Percentiles rank a stretch among this genome's conserved stretches.
Evolutionary conservation across 768 basidiomycete genomes (phyloP).

Genomic region (Postia placenta): DNA sequence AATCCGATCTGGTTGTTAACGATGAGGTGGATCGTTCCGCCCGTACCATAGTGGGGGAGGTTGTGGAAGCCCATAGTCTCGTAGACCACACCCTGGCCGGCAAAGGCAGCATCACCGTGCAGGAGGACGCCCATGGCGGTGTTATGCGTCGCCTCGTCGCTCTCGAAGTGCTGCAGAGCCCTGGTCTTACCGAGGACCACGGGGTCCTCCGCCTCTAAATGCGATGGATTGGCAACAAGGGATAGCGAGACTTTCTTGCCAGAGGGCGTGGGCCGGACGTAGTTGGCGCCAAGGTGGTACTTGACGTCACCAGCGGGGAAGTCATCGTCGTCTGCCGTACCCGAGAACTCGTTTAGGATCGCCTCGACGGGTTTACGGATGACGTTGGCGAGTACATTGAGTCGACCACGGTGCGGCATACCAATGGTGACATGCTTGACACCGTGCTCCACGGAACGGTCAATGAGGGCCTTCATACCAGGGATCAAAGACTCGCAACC

Average conservation of each 20-base stretch:
- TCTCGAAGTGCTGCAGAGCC: conserved; percentile 91
- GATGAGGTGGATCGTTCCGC: conserved; percentile 96
- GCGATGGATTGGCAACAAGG: conserved; percentile 97
- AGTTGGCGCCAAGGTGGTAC: conserved; percentile 98
- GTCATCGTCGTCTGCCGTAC: conserved; percentile 58
- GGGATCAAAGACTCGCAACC: conserved; percentile 97
- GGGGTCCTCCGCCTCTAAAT: conserved; percentile 94
- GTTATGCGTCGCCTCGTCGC: conserved; percentile 71
- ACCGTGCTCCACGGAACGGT: conserved; percentile 94
- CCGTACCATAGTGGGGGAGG: conserved; percentile 92
- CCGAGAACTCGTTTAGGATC: conserved; percentile 94
- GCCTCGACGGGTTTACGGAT: conserved; percentile 98
- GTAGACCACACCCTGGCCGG: conserved; percentile 97
- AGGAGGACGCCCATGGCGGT: conserved; percentile 94
- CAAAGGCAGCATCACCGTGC: conserved; percentile 98
- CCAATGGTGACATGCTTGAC: conserved; percentile 96
- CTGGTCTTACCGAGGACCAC: conserved; percentile 99
- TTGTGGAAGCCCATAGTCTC: conserved; percentile 99
- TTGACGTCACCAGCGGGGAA: conserved; percentile 96
- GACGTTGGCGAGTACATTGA: conserved; percentile 97
- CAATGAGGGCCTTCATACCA: conserved; percentile 99
- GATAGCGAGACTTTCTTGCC: conserved; percentile 98
- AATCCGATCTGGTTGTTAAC: conserved; percentile 99
- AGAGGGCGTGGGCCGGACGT: conserved; percentile 94
- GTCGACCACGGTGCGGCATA: conserved; percentile 98